Evolutionary conservation across 495 filamentous ascomycete genomes (phyloP).

Genomic region (Pyrenopolyporus hunteri): DNA sequence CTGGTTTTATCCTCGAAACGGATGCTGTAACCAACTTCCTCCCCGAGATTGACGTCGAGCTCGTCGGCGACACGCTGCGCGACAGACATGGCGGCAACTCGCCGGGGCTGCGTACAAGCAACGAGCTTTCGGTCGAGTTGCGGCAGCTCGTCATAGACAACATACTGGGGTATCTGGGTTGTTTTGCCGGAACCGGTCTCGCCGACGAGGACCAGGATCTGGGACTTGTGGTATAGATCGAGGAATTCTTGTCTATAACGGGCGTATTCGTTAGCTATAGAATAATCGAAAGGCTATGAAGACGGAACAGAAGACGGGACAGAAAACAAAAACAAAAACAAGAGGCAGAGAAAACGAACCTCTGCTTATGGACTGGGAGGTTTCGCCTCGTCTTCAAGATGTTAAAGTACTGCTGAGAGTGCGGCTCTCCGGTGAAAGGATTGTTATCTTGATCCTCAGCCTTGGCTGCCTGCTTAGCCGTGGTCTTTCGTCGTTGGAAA

Average conservation of each 20-base stretch:
- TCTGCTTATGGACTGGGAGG: slow-evolving; percentile 88
- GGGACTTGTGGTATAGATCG: slow-evolving; percentile 85
- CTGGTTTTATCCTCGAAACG: slow-evolving; percentile 97
- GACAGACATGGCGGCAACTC: slow-evolving; percentile 98
- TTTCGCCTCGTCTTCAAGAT: slow-evolving; percentile 84
- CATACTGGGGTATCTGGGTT: slow-evolving; percentile 98
- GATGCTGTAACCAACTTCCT: slow-evolving; percentile 98
- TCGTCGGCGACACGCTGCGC: slow-evolving; percentile 97
- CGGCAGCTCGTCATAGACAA: slow-evolving; percentile 94
- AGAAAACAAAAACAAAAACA: background rate
- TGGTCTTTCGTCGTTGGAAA: slow-evolving; percentile 81
- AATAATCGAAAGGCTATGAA: slow-evolving; percentile 9
- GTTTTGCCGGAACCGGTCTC: slow-evolving; percentile 99
- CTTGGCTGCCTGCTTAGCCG: slow-evolving; percentile 70
- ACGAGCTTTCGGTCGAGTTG: slow-evolving; percentile 84
- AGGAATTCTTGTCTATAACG: slow-evolving; percentile 85
- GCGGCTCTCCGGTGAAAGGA: slow-evolving; percentile 76
- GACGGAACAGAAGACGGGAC: background rate
- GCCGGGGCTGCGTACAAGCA: slow-evolving; percentile 96
- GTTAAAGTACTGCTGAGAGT: slow-evolving; percentile 84
- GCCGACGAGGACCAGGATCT: slow-evolving; percentile 97
- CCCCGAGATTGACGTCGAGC: slow-evolving; percentile 90
- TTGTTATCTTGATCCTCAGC: slow-evolving; percentile 85
- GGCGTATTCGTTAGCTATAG: background rate
- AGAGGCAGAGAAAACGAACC: slow-evolving; percentile 57